phyloP scores from a whole-genome alignment of 306 rosid genomes.

The Quillaja saponaria region DNA sequence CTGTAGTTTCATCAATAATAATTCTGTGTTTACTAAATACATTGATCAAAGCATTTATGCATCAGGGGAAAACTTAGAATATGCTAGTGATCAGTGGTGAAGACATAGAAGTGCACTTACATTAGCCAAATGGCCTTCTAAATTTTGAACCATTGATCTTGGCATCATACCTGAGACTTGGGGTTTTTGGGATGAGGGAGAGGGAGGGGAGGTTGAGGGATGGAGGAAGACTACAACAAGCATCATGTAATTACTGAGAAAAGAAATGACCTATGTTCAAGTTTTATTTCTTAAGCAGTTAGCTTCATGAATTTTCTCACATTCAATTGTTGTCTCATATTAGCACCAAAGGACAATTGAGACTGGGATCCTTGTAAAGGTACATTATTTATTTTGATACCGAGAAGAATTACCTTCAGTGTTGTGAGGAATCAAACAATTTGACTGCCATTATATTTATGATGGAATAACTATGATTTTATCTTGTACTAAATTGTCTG shows the following conservation, averaged over 20 bases:
- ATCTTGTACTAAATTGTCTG: neutral
- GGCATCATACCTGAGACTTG: neutral
- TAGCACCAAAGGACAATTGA: too few species aligned
- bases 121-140: neutral
- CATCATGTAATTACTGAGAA: too few species aligned
- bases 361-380: neutral
- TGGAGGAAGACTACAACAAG: too few species aligned
- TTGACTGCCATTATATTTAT: neutral
- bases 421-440: neutral
- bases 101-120: neutral
- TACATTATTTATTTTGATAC: neutral
- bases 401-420: neutral
- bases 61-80: neutral
- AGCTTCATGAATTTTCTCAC: too few species aligned
- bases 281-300: too few species aligned
- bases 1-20: neutral
- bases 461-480: neutral
- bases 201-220: too few species aligned
- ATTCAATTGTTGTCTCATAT: too few species aligned
- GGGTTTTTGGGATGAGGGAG: too few species aligned
- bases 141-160: neutral
- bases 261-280: too few species aligned
- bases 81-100: neutral
- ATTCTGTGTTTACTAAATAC: neutral
- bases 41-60: neutral